Base-by-base conservation (phyloP, 495 filamentous ascomycete species). In the Aspergillus nidulans region DNA sequence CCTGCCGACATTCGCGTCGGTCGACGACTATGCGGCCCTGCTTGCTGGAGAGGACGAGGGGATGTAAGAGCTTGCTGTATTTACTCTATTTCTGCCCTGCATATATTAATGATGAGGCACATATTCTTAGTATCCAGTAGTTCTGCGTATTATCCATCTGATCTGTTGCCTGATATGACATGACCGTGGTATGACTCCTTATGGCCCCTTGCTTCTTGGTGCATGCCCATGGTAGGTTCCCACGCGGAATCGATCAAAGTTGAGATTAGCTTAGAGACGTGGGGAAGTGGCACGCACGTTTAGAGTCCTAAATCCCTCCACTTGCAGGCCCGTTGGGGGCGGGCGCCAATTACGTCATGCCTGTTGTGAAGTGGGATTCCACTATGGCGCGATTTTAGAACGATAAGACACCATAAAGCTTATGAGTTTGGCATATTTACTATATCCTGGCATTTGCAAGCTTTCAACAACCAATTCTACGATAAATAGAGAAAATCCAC, bases 21-120 rank as follows among this genome's bases (percentile, higher is more conserved):
- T 78, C 18, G 94, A 97, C 19, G 95, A 98, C 63, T 97, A 97
- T 71, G 92, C 91, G 21, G 86, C 86, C 57, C 79, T 97, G 77
- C 65, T 98, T 61, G 88, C 77, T 12, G 83, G 76, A 49, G 90
- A 91, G 55, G 87, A 87, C 42, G 85, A 86, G 34, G 83, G 80
- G 32, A 74, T 76, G 68, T 76, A 68, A 60, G 47, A 13, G 16
- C 21, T 6, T 45, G 19, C 26, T 34, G 46, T 49, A 49, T 36
- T 16, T 21, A 23, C 38, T 21, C 16, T 45, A 28, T 52, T 23
- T 44, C 8, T 43, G 43, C 55, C 24, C 18, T 23, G 40, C 21
- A 24, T 43, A 43, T 43, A 43, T 24, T 8, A 5, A 43, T 23
- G 19, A 43, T 16, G 12, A 12, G 18, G 39, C 39, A 34, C 30